phyloP scores from a whole-genome alignment of 495 filamentous ascomycete genomes.

The Filosporella fistucella region DNA sequence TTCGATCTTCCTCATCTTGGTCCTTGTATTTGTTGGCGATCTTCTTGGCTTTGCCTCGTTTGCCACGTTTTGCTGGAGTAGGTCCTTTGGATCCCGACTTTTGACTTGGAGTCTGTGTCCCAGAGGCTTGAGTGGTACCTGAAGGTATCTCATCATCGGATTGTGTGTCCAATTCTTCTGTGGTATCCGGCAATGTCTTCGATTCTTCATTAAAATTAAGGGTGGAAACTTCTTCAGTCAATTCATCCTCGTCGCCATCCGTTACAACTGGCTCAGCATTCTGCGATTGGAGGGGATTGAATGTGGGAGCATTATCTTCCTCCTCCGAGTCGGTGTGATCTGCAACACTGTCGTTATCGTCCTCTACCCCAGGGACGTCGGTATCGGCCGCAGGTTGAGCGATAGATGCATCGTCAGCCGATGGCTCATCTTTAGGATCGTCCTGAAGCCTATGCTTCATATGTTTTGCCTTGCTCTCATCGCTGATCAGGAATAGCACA shows the following conservation, averaged over 20 bases:
- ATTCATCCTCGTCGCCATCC: slow-evolving; percentile 28
- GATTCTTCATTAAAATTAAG: slow-evolving; percentile 24
- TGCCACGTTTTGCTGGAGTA: slow-evolving; percentile 60
- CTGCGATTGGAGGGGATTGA: slow-evolving; percentile 40
- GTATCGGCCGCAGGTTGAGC: slow-evolving; percentile 28
- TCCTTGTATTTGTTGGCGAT: slow-evolving; percentile 85
- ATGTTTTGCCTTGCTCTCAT: slow-evolving; percentile 79
- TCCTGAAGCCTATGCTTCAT: slow-evolving; percentile 58
- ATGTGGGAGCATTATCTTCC: slow-evolving; percentile 24
- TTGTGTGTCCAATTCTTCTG: slow-evolving; percentile 22
- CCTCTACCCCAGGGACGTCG: slow-evolving; percentile 27
- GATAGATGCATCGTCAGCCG: neutral
- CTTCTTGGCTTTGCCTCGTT: slow-evolving; percentile 82
- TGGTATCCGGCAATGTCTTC: slow-evolving; percentile 8
- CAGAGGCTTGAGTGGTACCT: slow-evolving; percentile 2
- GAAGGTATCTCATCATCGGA: slow-evolving; percentile 11
- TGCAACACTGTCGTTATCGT: slow-evolving; percentile 20
- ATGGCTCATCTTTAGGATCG: neutral
- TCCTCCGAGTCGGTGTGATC: slow-evolving; percentile 27
- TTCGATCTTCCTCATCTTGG: slow-evolving; percentile 91
- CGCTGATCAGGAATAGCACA: slow-evolving; percentile 82
- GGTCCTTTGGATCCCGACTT: slow-evolving; percentile 30
- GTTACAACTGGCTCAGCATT: slow-evolving; percentile 22
- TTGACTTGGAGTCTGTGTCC: slow-evolving; percentile 21
- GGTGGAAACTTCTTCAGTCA: slow-evolving; percentile 26